phyloP scores from a whole-genome alignment of 164 flowering plant species.

The Stephania japonica region DNA sequence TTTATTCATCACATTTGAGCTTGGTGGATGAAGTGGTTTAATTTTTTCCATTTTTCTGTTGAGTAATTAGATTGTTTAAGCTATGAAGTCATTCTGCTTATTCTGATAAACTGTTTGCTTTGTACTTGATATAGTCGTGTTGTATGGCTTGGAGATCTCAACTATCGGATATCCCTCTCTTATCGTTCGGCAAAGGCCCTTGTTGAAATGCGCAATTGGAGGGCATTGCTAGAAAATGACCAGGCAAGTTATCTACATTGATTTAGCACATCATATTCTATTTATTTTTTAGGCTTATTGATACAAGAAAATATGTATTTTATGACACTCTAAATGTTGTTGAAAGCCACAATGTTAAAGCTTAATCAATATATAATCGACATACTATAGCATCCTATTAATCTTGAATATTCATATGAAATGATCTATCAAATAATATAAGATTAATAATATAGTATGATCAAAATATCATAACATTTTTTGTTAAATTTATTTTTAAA shows the following conservation, averaged over 20 bases:
- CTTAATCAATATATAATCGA: too few species aligned
- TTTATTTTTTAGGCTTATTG: background rate
- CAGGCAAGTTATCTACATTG: constrained; percentile 51
- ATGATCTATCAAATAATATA: too few species aligned
- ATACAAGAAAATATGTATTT: too few species aligned
- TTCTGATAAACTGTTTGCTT: background rate
- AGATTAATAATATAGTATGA: too few species aligned
- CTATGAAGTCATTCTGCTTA: background rate
- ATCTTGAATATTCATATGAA: too few species aligned
- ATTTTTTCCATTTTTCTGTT: too few species aligned
- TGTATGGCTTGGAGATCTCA: constrained; percentile 97
- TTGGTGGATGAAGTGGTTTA: too few species aligned
- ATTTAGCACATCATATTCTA: background rate
- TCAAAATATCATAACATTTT: too few species aligned
- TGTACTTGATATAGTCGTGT: constrained; percentile 55
- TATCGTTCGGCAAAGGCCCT: constrained; percentile 91
- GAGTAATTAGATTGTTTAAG: background rate
- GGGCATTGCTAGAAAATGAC: constrained; percentile 79
- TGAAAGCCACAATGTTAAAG: too few species aligned
- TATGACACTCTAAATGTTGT: too few species aligned
- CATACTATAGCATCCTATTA: too few species aligned
- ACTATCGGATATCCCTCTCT: constrained; percentile 85
- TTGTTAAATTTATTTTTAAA: too few species aligned
- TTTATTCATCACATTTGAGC: background rate
- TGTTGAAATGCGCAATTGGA: constrained; percentile 96